Base-by-base conservation (phyloP, 805 yeast species). In the Wickerhamiella shivajii region DNA sequence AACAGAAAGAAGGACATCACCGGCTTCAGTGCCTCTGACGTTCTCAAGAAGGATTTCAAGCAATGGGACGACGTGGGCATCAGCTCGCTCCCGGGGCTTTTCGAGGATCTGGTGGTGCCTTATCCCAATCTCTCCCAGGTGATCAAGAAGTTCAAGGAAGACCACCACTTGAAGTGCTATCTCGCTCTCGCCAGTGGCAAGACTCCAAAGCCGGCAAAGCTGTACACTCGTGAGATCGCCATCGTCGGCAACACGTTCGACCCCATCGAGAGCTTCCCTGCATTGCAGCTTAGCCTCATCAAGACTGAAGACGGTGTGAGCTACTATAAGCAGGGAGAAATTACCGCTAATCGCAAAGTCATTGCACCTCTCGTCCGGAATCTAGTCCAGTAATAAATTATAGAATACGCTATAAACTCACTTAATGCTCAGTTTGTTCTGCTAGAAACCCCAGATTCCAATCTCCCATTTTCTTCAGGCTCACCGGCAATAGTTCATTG, bases 11-110 rank as follows among this genome's bases (percentile, higher is more conserved):
- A 65, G 37, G 69, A 80, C 46, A 58, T 85, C 23, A 50, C 53
- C 3, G 84, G 81, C 0, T 60, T 90, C 23, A 46, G 68, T 1
- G 52, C 72, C 4, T 44, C 44, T 4, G 92, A 83, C 33, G 53
- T 90, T 5, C 57, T 90, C 24, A 60, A 74, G 28, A 85, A 84
- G 52, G 98, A 87, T 51, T 87, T 79, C 55, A 87, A 87, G 50
- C 71, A 71, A 46, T 84, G 77, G 58, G 60, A 54, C 3, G 53
- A 42, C 4, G 61, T 83, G 9, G 97, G 97, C 0, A 76, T 87
- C 46, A 69, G 85, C 29, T 77, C 95, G 0, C 56, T 76, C 7
- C 79, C 77, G 2, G 74, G 69, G 50, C 63, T 81, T 0, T 52
- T 77, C 18, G 54, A 57, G 5, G 77, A 78, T 72, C 43, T 79